Base-by-base conservation (phyloP, 2,329 filamentous ascomycete species). In the Penicillium sp. region DNA sequence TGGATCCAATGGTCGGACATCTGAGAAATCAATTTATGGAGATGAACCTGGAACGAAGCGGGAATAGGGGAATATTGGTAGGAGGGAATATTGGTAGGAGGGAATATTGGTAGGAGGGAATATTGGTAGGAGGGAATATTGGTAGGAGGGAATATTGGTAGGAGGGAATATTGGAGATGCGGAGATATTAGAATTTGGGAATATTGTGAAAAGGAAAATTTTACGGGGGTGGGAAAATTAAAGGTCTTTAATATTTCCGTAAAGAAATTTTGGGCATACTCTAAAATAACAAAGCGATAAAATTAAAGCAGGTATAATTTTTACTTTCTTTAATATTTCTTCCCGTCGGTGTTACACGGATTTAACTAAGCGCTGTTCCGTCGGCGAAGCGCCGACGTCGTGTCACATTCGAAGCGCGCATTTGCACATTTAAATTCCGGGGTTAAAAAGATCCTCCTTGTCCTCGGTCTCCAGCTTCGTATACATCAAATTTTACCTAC, bases 201-300 rank as follows among this genome's bases (percentile, higher is more conserved):
- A 27, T 27, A 27, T 27, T 27, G 25, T 27, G 25, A 27, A 27
- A 27, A 27, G 25, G 25, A 27, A 27, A 27, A 27, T 11, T 27
- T 27, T 27, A 27, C 25, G 12, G 25, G 25, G 25, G n/a, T 27
- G 25, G 25, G 25, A 27, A 27, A 27, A 27, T 27, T 27, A 27
- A n/a, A 27, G 25, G n/a, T 6, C 25, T 27, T 27, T 6, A 27
- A 27, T 27, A n/a, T 27, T 27, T 27, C 25, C 25, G n/a, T 11
- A n/a, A 27, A 11, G 25, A 27, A 27, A 27, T 27, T 27, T 27
- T 27, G n/a, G 25, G 25, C 25, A 11, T 27, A 11, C 25, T 27
- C 12, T 27, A 27, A 27, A 27, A 27, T 27, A 27, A 27, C 25
- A 6, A 27, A 27, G 25, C 25, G n/a, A 27, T 27, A 27, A 27